Percentiles rank a stretch among this genome's conserved stretches.
Evolutionary conservation across 148 eudicot genomes (phyloP).

Genomic region (Polygonum maritimum): DNA sequence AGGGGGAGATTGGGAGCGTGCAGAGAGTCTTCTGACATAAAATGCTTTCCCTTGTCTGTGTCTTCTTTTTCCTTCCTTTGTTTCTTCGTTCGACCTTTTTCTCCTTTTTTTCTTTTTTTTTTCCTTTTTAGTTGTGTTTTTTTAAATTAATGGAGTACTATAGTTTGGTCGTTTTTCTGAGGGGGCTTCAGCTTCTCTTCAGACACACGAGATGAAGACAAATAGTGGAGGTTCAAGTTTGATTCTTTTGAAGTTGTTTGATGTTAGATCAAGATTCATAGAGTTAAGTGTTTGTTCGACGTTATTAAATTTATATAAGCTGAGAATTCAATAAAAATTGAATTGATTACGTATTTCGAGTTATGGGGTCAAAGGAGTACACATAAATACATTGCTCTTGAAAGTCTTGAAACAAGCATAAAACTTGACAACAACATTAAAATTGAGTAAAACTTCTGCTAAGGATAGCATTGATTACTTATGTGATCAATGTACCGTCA

Average conservation of each 20-base stretch:
- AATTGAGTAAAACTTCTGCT: too few relatives aligned
- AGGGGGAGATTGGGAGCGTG: not conserved
- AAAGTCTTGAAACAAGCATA: too few relatives aligned
- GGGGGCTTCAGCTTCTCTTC: not conserved
- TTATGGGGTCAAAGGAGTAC: too few relatives aligned
- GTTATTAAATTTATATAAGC: too few relatives aligned
- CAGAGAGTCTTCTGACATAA: slow-evolving; percentile 3
- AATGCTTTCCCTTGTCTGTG: not conserved
- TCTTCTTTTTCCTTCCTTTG: not conserved
- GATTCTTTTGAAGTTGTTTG: not conserved
- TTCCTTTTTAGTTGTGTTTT: not conserved
- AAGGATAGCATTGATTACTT: too few relatives aligned
- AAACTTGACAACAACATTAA: too few relatives aligned
- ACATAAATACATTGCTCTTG: too few relatives aligned
- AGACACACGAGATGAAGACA: not conserved
- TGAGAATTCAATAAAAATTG: too few relatives aligned
- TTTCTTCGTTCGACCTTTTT: not conserved
- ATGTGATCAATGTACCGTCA: too few relatives aligned
- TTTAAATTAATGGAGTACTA: not conserved
- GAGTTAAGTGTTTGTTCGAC: too few relatives aligned
- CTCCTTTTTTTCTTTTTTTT: not conserved
- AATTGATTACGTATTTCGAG: too few relatives aligned
- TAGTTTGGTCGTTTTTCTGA: not conserved
- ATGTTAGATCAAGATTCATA: too few relatives aligned
- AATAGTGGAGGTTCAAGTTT: not conserved